Evolutionary conservation across 345 rosid genomes (phyloP), one percentile per base, ranked within the genome.

Genomic region (Garcia nutans): DNA sequence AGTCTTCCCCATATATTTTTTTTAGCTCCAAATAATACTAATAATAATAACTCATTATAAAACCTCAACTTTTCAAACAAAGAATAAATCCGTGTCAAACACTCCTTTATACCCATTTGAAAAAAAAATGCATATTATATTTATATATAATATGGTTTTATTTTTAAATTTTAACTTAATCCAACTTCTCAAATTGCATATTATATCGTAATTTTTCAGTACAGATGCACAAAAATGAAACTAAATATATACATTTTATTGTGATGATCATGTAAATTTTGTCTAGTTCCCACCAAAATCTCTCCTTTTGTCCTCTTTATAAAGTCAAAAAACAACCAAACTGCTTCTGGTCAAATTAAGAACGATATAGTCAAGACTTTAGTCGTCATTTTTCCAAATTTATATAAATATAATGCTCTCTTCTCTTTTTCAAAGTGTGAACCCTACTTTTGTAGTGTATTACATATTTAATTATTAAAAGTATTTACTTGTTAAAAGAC

Each of bases 271-370:
- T n/a, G n/a, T n/a, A n/a, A n/a, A n/a, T n/a, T n/a, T n/a, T n/a
- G n/a, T n/a, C n/a, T n/a, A n/a, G n/a, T 68, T 78, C 64, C 23
- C 2, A 42, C 54, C 19, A 42, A 64, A 55, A 41, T 37, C 24
- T 58, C 57, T 17, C 17, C 11, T 13, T 12, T 22, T 63, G 52
- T 19, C 68, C 41, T 61, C 33, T 26, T 31, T 68, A 0, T 8
- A 11, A 22, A 20, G 66, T 64, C 65, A 65, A 74, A 74, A 61
- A 45, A 8, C 16, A 55, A 54, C 74, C 65, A 22, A 50, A 73
- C 41, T 68, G 12, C 23, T 49, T 63, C 33, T n/a, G 55, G 79
- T 79, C 85, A 79, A 82, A 61, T 17, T 16, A 47, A 78, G 17
- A 3, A 65, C 63, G 67, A 55, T 47, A 33, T 17, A 69, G 81